phyloP scores from a whole-genome alignment of 805 yeast species.

The Jamesozyma rosinii region DNA sequence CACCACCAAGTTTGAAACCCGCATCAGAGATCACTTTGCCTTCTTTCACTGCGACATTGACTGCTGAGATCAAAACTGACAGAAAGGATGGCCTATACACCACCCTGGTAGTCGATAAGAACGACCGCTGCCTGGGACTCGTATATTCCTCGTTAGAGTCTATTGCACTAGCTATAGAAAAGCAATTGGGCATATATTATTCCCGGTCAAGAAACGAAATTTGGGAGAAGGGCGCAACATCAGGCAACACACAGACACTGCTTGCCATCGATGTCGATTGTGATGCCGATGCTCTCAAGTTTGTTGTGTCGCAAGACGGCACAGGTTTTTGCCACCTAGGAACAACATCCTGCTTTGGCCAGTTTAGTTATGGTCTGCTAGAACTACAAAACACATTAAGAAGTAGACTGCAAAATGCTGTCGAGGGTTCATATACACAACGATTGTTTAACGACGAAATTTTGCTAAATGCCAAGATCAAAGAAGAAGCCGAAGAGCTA shows the following conservation, averaged over 20 bases:
- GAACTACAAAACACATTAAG: slow-evolving; percentile 57
- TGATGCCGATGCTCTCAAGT: slow-evolving; percentile 84
- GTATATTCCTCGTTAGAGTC: slow-evolving; percentile 85
- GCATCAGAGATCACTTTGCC: slow-evolving; percentile 13
- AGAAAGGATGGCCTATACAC: slow-evolving; percentile 79
- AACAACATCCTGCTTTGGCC: slow-evolving; percentile 71
- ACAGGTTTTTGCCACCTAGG: slow-evolving; percentile 88
- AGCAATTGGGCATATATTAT: slow-evolving; percentile 84
- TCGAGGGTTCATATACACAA: slow-evolving; percentile 89
- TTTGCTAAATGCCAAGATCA: slow-evolving; percentile 74
- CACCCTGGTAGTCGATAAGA: slow-evolving; percentile 65
- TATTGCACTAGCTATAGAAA: slow-evolving; percentile 68
- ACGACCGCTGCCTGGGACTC: slow-evolving; percentile 72
- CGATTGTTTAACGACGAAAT: slow-evolving; percentile 72
- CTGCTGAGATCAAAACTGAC: slow-evolving; percentile 55
- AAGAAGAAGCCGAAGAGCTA: slow-evolving; percentile 93
- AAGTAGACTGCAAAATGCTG: slow-evolving; percentile 56
- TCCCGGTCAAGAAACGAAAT: slow-evolving; percentile 79
- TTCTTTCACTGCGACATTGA: slow-evolving; percentile 24
- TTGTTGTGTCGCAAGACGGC: slow-evolving; percentile 77
- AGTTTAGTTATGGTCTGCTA: slow-evolving; percentile 47
- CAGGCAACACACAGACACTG: slow-evolving; percentile 88
- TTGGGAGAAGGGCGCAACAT: slow-evolving; percentile 93
- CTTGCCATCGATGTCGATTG: slow-evolving; percentile 68
- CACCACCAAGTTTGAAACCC: slow-evolving; percentile 1